Evolutionary conservation across 192 early-diverging fungal species (phyloP).

Genomic region (Powellomyces hirtus): DNA sequence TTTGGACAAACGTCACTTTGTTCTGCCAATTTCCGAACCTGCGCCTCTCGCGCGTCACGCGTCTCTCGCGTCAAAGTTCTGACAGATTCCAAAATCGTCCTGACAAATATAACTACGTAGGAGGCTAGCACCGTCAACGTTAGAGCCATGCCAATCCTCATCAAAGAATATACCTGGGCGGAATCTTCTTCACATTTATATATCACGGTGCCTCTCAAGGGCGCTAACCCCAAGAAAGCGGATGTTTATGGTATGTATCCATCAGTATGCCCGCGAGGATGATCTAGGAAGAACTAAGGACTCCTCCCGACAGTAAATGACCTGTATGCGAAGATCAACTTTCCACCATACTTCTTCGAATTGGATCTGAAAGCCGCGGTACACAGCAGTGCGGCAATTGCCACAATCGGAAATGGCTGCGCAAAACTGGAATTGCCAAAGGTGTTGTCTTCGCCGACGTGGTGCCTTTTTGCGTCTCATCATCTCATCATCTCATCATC

Average conservation of each 20-base stretch:
- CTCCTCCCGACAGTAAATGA: slow-evolving; percentile 44
- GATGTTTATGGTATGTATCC: slow-evolving; percentile 45
- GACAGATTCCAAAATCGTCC: too few relatives aligned
- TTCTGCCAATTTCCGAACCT: too few relatives aligned
- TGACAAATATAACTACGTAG: too few relatives aligned
- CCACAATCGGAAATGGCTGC: slow-evolving; percentile 37
- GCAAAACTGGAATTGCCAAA: slow-evolving; percentile 44
- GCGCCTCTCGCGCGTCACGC: too few relatives aligned
- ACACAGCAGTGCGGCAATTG: slow-evolving; percentile 35
- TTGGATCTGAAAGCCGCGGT: slow-evolving; percentile 40
- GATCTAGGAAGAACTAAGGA: not conserved
- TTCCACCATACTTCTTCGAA: slow-evolving; percentile 54
- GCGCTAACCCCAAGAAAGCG: slow-evolving; percentile 36
- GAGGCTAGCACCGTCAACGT: too few relatives aligned
- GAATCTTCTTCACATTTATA: slow-evolving; percentile 29
- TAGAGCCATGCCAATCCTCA: slow-evolving; percentile 51
- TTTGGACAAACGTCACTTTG: too few relatives aligned
- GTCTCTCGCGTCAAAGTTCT: too few relatives aligned
- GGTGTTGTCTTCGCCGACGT: too few relatives aligned
- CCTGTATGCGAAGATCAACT: slow-evolving; percentile 53
- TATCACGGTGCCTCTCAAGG: slow-evolving; percentile 43
- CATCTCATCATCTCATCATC: too few relatives aligned
- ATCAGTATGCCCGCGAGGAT: not conserved
- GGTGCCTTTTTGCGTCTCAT: too few relatives aligned
- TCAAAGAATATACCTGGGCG: slow-evolving; percentile 37